Conservation (phyloP, 2,329 filamentous ascomycete genomes). For the Pseudogymnoascus sp. region DNA sequence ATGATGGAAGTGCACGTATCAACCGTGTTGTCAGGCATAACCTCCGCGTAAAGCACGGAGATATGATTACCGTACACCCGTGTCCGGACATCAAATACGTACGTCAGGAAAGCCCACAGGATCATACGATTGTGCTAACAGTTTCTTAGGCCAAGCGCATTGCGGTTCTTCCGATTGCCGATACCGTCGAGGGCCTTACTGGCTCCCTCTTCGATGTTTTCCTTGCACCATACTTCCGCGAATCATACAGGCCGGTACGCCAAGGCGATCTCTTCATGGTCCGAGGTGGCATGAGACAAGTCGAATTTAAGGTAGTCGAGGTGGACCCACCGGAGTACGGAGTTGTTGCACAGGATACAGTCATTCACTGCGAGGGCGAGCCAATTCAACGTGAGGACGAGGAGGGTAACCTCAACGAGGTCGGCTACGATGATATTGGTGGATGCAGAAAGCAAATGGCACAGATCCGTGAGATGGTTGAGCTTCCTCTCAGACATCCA, state of each 20-base stretch:
- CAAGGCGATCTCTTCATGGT: slow-evolving; percentile 98
- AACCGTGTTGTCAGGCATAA: slow-evolving; percentile 99
- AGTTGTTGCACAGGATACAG: slow-evolving; percentile 96
- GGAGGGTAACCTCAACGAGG: slow-evolving; percentile 98
- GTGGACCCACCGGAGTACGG: slow-evolving; percentile 97
- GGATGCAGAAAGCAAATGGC: slow-evolving; percentile 99
- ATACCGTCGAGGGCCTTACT: slow-evolving; percentile 95
- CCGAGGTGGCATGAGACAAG: slow-evolving; percentile 95
- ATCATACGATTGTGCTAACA: slow-evolving; percentile 21
- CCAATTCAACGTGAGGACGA: slow-evolving; percentile 97
- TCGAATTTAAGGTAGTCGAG: slow-evolving; percentile 99
- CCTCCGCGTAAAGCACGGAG: slow-evolving; percentile 94
- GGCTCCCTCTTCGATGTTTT: slow-evolving; percentile 98
- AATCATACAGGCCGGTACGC: slow-evolving; percentile 94
- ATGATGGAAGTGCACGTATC: slow-evolving; percentile 94
- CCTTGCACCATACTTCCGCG: slow-evolving; percentile 98
- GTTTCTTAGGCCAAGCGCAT: slow-evolving; percentile 83
- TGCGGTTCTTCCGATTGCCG: slow-evolving; percentile 93
- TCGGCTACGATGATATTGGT: slow-evolving; percentile 98
- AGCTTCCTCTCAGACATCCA: slow-evolving; percentile 91
- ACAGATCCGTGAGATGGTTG: slow-evolving; percentile 97
- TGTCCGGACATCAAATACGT: slow-evolving; percentile 99
- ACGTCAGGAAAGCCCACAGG: slow-evolving; percentile 35
- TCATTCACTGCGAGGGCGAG: slow-evolving; percentile 98
- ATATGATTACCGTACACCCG: slow-evolving; percentile 93